Conservation (phyloP, 2,329 filamentous ascomycete genomes). For the Thelonectria discophora region DNA sequence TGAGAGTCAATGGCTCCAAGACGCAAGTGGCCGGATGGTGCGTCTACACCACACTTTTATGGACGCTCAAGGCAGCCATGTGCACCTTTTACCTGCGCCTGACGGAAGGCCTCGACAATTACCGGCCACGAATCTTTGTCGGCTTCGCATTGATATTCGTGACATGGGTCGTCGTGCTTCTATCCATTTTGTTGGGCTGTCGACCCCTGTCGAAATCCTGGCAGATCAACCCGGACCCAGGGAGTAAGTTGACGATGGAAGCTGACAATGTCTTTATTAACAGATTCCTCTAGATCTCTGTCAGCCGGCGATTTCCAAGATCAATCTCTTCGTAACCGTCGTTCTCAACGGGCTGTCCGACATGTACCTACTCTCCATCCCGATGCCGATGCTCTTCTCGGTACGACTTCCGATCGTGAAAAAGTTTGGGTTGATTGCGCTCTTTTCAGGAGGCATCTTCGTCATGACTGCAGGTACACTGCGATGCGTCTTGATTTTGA, state of each 20-base stretch:
- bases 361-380: conserved; percentile 64
- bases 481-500: conserved; percentile 47
- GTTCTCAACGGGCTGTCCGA: conserved; percentile 62
- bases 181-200: conserved; percentile 47
- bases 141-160: conserved; percentile 45
- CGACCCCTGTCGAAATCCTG: conserved; percentile 47
- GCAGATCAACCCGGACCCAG: conserved; percentile 52
- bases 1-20: conserved; percentile 58
- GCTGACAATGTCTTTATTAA: conserved; percentile 1
- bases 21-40: conserved; percentile 61
- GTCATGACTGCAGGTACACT: conserved; percentile 48
- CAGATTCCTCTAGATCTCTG: conserved; percentile 47
- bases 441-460: conserved; percentile 50
- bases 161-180: conserved; percentile 45
- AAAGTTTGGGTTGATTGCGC: conserved; percentile 47
- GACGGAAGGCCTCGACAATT: conserved; percentile 41
- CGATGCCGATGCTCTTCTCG: conserved; percentile 57
- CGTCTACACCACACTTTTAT: conserved; percentile 58
- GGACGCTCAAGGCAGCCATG: conserved; percentile 62
- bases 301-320: conserved; percentile 57
- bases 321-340: conserved; percentile 58
- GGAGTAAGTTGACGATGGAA: conserved; percentile 37
- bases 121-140: conserved; percentile 36
- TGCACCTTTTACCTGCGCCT: conserved; percentile 59
- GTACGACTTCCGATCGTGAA: conserved; percentile 44